Evolutionary conservation across 768 basidiomycete genomes (phyloP), one percentile per base, ranked within the genome.

Genomic region (Auriculariales sp.): DNA sequence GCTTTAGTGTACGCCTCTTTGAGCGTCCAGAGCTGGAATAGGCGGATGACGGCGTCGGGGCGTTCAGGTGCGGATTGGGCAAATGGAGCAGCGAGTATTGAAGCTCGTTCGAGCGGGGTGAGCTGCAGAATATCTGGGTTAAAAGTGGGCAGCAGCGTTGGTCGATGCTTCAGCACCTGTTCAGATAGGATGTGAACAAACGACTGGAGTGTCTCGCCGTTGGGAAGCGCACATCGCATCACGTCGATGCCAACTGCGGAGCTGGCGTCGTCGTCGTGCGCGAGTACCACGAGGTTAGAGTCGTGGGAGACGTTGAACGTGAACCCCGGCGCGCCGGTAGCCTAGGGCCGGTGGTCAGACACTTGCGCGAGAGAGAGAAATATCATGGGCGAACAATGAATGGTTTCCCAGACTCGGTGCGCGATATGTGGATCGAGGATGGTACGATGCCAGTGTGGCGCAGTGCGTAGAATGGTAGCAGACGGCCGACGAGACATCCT

Each of bases 1-100:
- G 87, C 85, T 65, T 92, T 93, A 4, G 85, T 88, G 62, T 90
- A 91, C 3, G 90, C 88, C 62, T 93, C 89, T 64, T 93, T 93
- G 60, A 87, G 64, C 5, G 90, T 90, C 89, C 89, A 92, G 54
- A 88, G 75, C 71, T 81, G 81, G 58, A 83, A 87, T 61, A 91
- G 83, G 14, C 68, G 66, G n/a, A 84, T 64, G 2, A 71, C 73
- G 53, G 81, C 77, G 6, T 64, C 59, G 25, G 75, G 62, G n/a
- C n/a, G n/a, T n/a, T n/a, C n/a, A n/a, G n/a, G n/a, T n/a, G n/a
- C n/a, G n/a, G n/a, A n/a, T n/a, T n/a, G n/a, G n/a, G n/a, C n/a
- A n/a, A n/a, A 29, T 10, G 15, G 10, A 14, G 12, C 47, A 29
- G 14, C 25, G 44, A 46, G 15, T 24, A 12, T 46, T n/a, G n/a